These are phyloP conservation scores for Candida namnaoensis DNA, from an alignment of 805 yeast genomes.

Conservation along the genomic window DNA sequence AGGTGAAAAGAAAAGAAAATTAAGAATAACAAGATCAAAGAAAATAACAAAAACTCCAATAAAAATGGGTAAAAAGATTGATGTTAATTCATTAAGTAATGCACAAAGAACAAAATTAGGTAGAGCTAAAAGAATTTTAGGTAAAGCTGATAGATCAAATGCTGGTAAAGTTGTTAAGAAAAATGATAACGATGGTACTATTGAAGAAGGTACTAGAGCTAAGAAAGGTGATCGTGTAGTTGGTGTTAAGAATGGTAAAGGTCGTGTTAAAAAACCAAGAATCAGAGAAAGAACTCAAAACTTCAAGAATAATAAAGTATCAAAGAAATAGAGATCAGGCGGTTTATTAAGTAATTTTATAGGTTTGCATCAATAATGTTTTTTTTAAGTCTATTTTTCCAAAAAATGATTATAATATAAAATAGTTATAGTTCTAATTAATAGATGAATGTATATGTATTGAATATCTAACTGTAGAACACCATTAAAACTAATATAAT, in stretches of 20 bases:
- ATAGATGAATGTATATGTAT: too few species aligned
- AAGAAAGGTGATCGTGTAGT: constrained; percentile 51
- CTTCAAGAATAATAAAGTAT: constrained; percentile 15
- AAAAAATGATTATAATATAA: too few species aligned
- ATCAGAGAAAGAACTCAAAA: constrained; percentile 36
- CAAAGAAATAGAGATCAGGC: too few species aligned
- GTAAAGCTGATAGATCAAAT: constrained; percentile 71
- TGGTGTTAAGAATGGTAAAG: constrained; percentile 52
- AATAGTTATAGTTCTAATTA: too few species aligned
- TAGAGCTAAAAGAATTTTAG: constrained; percentile 66
- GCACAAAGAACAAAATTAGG: constrained; percentile 72
- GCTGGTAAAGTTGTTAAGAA: constrained; percentile 46
- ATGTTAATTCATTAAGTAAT: constrained; percentile 33
- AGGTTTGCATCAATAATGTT: too few species aligned
- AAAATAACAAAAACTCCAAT: constrained; percentile 20
- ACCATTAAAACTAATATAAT: too few species aligned
- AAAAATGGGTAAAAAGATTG: constrained; percentile 12
- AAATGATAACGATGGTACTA: not conserved
- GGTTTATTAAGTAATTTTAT: too few species aligned
- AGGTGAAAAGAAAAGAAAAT: constrained; percentile 40
- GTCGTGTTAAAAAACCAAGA: constrained; percentile 37
- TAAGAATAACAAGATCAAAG: constrained; percentile 73
- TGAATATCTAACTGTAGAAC: too few species aligned
- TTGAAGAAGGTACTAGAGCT: constrained; percentile 69
- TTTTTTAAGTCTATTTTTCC: too few species aligned